phyloP scores from a whole-genome alignment of 805 yeast species.

The Starmerella asiatica region DNA sequence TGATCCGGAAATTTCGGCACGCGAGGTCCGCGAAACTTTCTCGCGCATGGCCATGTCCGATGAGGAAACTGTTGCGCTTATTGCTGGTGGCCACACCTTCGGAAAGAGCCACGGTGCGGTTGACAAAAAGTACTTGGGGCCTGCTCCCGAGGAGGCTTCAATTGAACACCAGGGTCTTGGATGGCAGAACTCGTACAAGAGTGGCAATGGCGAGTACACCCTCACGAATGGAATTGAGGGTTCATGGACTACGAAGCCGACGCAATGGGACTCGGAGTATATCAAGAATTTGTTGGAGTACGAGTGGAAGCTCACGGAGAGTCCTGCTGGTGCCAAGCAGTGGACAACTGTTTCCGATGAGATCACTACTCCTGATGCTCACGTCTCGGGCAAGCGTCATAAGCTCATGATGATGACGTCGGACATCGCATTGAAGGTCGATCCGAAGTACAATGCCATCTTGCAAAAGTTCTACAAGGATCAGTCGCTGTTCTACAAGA shows the following conservation, averaged over 20 bases:
- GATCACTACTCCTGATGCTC: conserved; percentile 16
- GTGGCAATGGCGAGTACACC: conserved; percentile 17
- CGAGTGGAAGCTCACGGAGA: conserved; percentile 9
- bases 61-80: conserved; percentile 17
- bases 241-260: conserved; percentile 15
- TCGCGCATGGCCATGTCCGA: conserved; percentile 18
- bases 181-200: conserved; percentile 13
- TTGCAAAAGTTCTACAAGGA: conserved; percentile 11
- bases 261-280: conserved; percentile 10
- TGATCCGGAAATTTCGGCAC: conserved; percentile 13
- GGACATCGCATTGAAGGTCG: conserved; percentile 16
- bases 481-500: conserved; percentile 10
- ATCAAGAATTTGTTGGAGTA: conserved; percentile 10
- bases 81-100: conserved; percentile 19
- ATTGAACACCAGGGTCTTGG: conserved; percentile 18
- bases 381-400: conserved; percentile 8
- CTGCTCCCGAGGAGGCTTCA: conserved; percentile 14
- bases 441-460: conserved; percentile 11
- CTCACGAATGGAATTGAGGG: conserved; percentile 18
- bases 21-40: conserved; percentile 17
- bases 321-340: conserved; percentile 17
- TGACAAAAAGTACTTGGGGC: conserved; percentile 9
- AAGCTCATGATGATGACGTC: conserved; percentile 18
- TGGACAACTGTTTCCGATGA: conserved; percentile 11
- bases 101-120: conserved; percentile 18